Evolutionary conservation across 2,329 filamentous ascomycete genomes (phyloP).

Genomic region (Sclerotinia minor): DNA sequence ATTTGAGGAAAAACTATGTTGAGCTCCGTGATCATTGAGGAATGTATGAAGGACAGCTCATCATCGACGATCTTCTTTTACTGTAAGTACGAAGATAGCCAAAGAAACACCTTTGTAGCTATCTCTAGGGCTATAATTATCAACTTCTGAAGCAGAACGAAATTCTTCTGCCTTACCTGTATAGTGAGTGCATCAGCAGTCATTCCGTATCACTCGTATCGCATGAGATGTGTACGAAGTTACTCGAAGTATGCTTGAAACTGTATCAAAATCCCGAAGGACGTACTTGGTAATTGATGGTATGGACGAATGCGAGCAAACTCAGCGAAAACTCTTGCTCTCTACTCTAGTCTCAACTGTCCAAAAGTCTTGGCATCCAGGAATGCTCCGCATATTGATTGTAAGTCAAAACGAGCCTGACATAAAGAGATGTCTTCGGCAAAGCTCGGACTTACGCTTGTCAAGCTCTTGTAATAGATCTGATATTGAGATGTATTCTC

Average conservation of each 20-base stretch:
- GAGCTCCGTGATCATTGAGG: slow-evolving; percentile 44
- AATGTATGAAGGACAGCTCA: slow-evolving; percentile 28
- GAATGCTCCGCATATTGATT: slow-evolving; percentile 40
- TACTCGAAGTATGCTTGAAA: slow-evolving; percentile 39
- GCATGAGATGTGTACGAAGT: neutral
- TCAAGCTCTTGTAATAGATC: slow-evolving; percentile 35
- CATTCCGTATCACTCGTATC: neutral
- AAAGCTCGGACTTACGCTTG: slow-evolving; percentile 36
- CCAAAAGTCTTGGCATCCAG: slow-evolving; percentile 25
- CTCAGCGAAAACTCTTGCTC: slow-evolving; percentile 41
- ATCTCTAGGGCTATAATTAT: slow-evolving; percentile 42
- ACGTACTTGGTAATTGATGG: slow-evolving; percentile 46
- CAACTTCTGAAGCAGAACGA: slow-evolving; percentile 42
- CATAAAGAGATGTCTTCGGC: slow-evolving; percentile 39
- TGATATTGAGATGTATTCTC: slow-evolving; percentile 42
- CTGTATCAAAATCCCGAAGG: slow-evolving; percentile 25
- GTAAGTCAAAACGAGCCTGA: slow-evolving; percentile 43
- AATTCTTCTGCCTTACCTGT: slow-evolving; percentile 40
- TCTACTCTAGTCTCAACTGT: slow-evolving; percentile 37
- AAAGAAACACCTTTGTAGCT: slow-evolving; percentile 41
- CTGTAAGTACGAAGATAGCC: slow-evolving; percentile 42
- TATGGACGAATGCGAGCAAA: slow-evolving; percentile 45
- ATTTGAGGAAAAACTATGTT: slow-evolving; percentile 44
- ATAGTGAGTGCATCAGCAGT: slow-evolving; percentile 36
- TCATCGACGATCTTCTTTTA: slow-evolving; percentile 44